Base-by-base conservation (phyloP, 345 rosid species). In the Acer saccharum region DNA sequence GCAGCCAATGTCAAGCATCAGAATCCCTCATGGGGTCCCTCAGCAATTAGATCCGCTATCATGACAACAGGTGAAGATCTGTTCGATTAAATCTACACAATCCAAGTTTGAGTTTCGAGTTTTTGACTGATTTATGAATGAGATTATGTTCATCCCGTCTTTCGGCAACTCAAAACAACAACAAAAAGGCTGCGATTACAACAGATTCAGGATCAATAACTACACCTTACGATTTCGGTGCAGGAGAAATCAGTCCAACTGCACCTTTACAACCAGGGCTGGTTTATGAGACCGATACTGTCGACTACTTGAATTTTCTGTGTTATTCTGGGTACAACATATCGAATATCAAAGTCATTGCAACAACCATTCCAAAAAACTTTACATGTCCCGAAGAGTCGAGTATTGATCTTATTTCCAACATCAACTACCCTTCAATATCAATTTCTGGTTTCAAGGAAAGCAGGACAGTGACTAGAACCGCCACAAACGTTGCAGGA, bases 381-480 rank as follows among this genome's bases (percentile, higher is more conserved):
- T 93, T 89, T 50, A 68, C 85, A 62, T 95, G 95, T 74, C 88
- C 91, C 16, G 69, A 79, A 61, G 85, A 86, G n/a, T 88, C 90
- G 5, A 84, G 55, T 67, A 7, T 64, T 2, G 90, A 86, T 76
- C 79, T 85, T 21, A 85, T 90, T 68, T 86, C 92, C 48, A 85
- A 86, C 48, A 86, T 92, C 82, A 93, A 90, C 85, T 92, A 92
- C 74, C 97, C 97, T 10, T 93, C 96, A 6, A 91, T 95, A n/a
- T 83, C 87, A 2, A 80, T 92, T 67, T 84, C 87, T 29, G 83
- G 79, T 48, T 80, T 92, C 76, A 54, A 73, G 10, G 84, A 73
- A 25, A 87, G 77, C 76, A 86, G 72, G 85, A 87, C 57, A 27
- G 52, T 92, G 35, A 73, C 29, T 32, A 89, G 96, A 80, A 90